phyloP scores from a whole-genome alignment of 768 basidiomycete species.

The Auriscalpium orientale region DNA sequence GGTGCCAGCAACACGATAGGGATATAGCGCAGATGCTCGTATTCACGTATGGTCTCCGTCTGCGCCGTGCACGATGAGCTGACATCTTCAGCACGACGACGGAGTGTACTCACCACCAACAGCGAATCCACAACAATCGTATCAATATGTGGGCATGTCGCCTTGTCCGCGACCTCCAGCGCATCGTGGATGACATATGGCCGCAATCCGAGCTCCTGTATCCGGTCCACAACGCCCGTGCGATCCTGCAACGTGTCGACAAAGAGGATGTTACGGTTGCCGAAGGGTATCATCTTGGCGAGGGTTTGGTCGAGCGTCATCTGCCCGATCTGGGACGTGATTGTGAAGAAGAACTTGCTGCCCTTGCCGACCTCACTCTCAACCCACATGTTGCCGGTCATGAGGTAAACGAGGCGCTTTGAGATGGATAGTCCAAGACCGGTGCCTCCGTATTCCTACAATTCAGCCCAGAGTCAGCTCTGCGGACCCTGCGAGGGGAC shows the following conservation, averaged over 20 bases:
- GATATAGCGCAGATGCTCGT: conserved; percentile 93
- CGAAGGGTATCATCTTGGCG: conserved; percentile 79
- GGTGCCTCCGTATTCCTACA: conserved; percentile 92
- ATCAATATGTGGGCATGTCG: conserved; percentile 82
- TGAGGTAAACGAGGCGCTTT: conserved; percentile 91
- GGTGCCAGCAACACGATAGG: conserved; percentile 89
- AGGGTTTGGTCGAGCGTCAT: conserved; percentile 66
- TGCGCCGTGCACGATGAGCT: conserved; percentile 22
- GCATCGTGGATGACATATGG: conserved; percentile 72
- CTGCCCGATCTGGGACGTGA: conserved; percentile 76
- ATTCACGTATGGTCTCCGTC: conserved; percentile 86
- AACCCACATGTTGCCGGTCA: conserved; percentile 99
- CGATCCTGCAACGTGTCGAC: conserved; percentile 78
- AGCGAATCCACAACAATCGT: conserved; percentile 93
- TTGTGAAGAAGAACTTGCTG: conserved; percentile 94
- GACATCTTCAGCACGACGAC: conserved; percentile 1
- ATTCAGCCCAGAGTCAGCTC: neutral
- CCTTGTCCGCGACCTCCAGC: conserved; percentile 75
- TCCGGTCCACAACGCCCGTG: conserved; percentile 67
- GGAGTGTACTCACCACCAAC: conserved; percentile 52
- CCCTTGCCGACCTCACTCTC: conserved; percentile 91
- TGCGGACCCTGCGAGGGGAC: neutral
- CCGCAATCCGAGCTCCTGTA: conserved; percentile 72
- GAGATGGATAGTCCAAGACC: conserved; percentile 96
- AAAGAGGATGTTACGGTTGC: conserved; percentile 83